These are phyloP conservation scores for Pulveroboletus sp. DNA, from an alignment of 768 basidiomycete species.

Conservation along the genomic window DNA sequence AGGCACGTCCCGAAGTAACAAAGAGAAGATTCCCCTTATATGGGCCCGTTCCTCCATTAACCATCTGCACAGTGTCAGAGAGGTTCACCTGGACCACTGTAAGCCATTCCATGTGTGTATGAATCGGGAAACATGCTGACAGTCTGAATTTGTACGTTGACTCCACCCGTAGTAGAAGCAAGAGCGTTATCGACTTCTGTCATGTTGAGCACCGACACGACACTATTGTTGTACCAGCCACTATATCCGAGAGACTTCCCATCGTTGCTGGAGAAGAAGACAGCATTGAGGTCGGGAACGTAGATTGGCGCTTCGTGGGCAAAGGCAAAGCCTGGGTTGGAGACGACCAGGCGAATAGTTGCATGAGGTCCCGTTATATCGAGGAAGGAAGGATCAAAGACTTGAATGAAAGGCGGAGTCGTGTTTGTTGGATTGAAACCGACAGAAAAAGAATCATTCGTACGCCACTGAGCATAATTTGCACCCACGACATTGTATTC, in stretches of 20 bases:
- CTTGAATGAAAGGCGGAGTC: conserved; percentile 57
- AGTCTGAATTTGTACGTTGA: conserved; percentile 51
- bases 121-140: conserved; percentile 19
- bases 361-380: conserved; percentile 56
- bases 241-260: conserved; percentile 66
- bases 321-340: conserved; percentile 63
- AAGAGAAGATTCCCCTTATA: conserved; percentile 58
- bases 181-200: conserved; percentile 50
- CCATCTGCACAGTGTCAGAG: conserved; percentile 61
- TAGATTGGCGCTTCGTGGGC: conserved; percentile 81
- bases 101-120: not conserved
- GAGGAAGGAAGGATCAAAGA: conserved; percentile 54
- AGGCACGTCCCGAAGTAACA: conserved; percentile 63
- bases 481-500: conserved; percentile 51
- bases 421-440: conserved; percentile 64
- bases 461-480: conserved; percentile 37
- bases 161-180: conserved; percentile 29
- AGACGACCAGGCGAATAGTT: conserved; percentile 58
- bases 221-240: conserved; percentile 61
- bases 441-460: conserved; percentile 34
- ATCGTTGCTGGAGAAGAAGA: conserved; percentile 72
- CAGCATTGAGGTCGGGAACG: conserved; percentile 56
- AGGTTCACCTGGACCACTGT: conserved; percentile 48
- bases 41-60: conserved; percentile 66
- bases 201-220: conserved; percentile 61